These are phyloP conservation scores for Globisporangium ultimum DNA, from an alignment of 352 stramenopile genomes.

Conservation along the genomic window DNA sequence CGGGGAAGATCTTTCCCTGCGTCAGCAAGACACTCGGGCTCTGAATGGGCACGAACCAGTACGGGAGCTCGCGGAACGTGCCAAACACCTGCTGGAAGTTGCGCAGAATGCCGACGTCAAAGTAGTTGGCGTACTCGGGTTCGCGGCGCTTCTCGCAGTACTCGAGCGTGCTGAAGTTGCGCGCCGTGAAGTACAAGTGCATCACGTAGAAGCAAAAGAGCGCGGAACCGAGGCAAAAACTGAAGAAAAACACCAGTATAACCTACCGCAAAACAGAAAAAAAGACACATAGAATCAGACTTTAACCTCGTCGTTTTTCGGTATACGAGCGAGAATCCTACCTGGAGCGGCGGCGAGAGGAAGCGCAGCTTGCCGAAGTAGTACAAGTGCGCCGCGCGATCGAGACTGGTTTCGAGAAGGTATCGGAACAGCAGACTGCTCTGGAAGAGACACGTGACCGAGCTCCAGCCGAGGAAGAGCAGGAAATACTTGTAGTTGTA, in stretches of 20 bases:
- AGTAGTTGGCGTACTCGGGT: constrained; percentile 79
- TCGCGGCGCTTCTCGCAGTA: constrained; percentile 84
- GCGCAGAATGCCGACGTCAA: constrained; percentile 59
- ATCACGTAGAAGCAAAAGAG: constrained; percentile 74
- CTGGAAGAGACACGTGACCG: constrained; percentile 62
- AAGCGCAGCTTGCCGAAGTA: constrained; percentile 53
- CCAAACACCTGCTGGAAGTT: constrained; percentile 83
- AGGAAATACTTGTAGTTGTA: constrained; percentile 91
- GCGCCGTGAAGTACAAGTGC: constrained; percentile 64
- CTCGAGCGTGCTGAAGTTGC: constrained; percentile 85
- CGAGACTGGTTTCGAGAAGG: constrained; percentile 46
- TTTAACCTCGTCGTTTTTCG: not conserved
- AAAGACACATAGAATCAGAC: not conserved
- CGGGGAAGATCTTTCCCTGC: constrained; percentile 44
- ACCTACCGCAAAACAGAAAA: constrained; percentile 25
- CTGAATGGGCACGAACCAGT: constrained; percentile 73
- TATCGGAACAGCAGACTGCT: constrained; percentile 67
- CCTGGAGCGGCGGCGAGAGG: constrained; percentile 56
- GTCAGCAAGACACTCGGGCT: constrained; percentile 43
- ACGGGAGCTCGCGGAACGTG: constrained; percentile 46
- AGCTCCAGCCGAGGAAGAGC: constrained; percentile 78
- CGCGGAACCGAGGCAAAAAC: constrained; percentile 57
- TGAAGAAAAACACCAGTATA: constrained; percentile 67
- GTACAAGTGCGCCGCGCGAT: constrained; percentile 50
- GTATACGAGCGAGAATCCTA: constrained; percentile 13